Evolutionary conservation across 768 basidiomycete genomes (phyloP), one percentile per base, ranked within the genome.

Genomic region (Auricularia sp.): DNA sequence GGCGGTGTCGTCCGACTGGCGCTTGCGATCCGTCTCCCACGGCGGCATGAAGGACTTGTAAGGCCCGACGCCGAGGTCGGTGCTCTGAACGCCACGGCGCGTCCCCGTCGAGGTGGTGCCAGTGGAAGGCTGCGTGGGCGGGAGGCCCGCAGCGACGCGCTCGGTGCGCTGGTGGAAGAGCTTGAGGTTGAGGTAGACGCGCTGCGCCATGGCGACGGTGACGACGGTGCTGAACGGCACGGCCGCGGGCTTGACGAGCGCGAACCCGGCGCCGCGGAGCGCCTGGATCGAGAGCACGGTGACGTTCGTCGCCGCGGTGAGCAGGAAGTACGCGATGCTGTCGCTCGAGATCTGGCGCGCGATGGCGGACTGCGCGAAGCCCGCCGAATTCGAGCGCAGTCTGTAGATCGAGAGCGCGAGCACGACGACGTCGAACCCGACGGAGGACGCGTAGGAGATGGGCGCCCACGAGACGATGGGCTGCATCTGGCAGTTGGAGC

Each of bases 151-250:
- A 18, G 43, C 43, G 10, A 44, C 18, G 43, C 43, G 43, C 43
- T 44, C 43, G 43, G 43, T 44, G 43, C 43, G 43, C 43, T 10
- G 18, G 43, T 44, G 43, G 43, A 44, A 44, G 43, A 44, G 43
- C 43, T 44, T 44, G 18, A 44, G 43, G 43, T 68, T 64, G 59
- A 67, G 65, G 53, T 66, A 74, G 10, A 77, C 70, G 16, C 75
- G 72, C 6, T 72, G 71, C 1, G 72, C 74, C 74, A 74, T 79
- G 77, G 2, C 73, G 75, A 21, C 68, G 79, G 3, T 73, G 74
- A 44, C 64, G 58, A 75, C 62, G 18, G 73, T 69, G 29, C 72
- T 72, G 63, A 75, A 73, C 3, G 72, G 70, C 12, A 69, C 68
- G 23, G 71, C 70, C 3, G 70, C 67, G 33, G 71, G 74, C 63